Evolutionary conservation across 2,329 filamentous ascomycete genomes (phyloP), one percentile per base, ranked within the genome.

Genomic region (Ophiostoma himal-ulmi): DNA sequence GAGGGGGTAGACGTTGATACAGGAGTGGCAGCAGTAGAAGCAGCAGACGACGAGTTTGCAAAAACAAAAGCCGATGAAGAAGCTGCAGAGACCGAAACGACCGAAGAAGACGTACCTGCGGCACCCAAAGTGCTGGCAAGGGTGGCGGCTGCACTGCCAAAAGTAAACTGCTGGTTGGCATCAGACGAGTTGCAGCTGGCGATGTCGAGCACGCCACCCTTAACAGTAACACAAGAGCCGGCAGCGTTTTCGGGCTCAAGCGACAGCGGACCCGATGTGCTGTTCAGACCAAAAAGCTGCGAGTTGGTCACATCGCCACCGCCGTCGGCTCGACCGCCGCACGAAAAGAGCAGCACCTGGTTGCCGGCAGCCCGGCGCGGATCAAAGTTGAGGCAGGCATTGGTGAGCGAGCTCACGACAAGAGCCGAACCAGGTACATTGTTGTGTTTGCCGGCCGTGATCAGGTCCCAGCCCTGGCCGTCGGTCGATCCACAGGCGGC

Each of bases 381-480:
- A 73, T 88, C 85, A 72, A 86, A 86, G 78, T 86, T 88, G 74
- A 86, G 78, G 75, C 86, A 88, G 62, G 85, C 85, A 75, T 86
- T 82, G 1, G 85, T 88, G 74, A 85, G 76, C 3, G 83, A 84
- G 79, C 82, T 88, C 62, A 87, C 85, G 52, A 88, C 75, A 67
- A 87, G 79, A 74, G 83, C 82, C 5, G 82, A 80, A 48, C 80
- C 79, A 54, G 79, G 74, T 41, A 77, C 79, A 73, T 85, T 77
- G 72, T 84, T 84, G 75, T 88, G 85, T 74, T 81, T 81, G 30
- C 85, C 85, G 7, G 78, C 75, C 0, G 83, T 84, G 72, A 84
- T 81, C 73, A 83, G 74, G 70, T 84, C 82, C 80, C 81, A 84
- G n/a, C 78, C 78, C 72, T 83, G 80, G 8, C 80, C 82, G 37